These are phyloP conservation scores for Microthlaspi erraticum DNA, from an alignment of 345 rosid species.

Conservation along the genomic window DNA sequence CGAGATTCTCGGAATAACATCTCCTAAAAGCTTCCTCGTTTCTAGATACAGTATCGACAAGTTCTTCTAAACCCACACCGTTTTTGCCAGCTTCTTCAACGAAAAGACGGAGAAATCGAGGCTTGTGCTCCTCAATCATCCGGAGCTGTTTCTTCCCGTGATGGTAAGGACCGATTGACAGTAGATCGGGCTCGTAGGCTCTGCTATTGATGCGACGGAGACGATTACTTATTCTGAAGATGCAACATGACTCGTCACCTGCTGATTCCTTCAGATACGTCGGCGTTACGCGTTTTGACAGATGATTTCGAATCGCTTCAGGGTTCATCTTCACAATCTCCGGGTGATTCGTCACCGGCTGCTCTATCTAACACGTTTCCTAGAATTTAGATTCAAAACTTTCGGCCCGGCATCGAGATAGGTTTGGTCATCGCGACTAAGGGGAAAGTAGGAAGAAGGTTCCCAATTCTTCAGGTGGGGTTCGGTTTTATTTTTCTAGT, in stretches of 20 bases:
- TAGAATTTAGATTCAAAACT: too few species aligned
- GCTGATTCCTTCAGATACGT: slow-evolving; percentile 43
- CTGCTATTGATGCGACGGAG: slow-evolving; percentile 36
- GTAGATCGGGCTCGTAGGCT: slow-evolving; percentile 47
- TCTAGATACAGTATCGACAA: slow-evolving; percentile 11
- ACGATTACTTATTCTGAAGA: slow-evolving; percentile 51
- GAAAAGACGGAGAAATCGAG: slow-evolving; percentile 35
- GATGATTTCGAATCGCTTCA: background rate
- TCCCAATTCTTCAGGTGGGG: too few species aligned
- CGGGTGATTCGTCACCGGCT: too few species aligned
- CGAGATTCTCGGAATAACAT: slow-evolving; percentile 44
- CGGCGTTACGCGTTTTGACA: slow-evolving; percentile 33
- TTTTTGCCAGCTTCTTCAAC: slow-evolving; percentile 19
- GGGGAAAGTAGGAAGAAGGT: too few species aligned
- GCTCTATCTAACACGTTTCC: too few species aligned
- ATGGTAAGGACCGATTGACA: slow-evolving; percentile 56
- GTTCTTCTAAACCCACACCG: slow-evolving; percentile 7
- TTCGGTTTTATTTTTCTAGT: too few species aligned
- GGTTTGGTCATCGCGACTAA: too few species aligned
- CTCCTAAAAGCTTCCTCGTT: background rate
- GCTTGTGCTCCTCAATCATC: slow-evolving; percentile 58
- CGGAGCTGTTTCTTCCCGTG: slow-evolving; percentile 45
- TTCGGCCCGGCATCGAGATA: too few species aligned
- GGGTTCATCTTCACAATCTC: too few species aligned
- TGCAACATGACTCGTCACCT: slow-evolving; percentile 44